These are phyloP conservation scores for Gentiana macrophylla DNA, from an alignment of 257 asterid species.

Conservation along the genomic window DNA sequence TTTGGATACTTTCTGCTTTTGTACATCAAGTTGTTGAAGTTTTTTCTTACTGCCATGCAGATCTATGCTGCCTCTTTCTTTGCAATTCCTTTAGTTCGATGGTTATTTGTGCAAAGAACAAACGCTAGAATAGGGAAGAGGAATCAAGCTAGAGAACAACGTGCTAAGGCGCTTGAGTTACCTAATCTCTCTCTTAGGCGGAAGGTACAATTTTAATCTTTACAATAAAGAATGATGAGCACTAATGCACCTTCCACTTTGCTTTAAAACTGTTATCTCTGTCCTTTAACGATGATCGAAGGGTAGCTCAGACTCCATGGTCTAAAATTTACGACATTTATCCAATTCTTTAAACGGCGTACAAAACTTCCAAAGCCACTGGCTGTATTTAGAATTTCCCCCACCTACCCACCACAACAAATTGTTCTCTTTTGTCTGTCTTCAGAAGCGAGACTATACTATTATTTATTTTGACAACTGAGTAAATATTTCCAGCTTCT, in stretches of 20 bases:
- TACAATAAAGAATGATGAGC: no score
- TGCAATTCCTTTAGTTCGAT: constrained; percentile 75
- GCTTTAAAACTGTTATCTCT: no score
- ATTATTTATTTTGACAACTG: background rate
- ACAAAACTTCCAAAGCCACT: no score
- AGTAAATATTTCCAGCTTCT: constrained; percentile 40
- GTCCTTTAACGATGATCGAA: no score
- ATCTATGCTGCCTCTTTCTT: constrained; percentile 94
- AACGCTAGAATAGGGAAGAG: constrained; percentile 58
- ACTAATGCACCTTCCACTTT: no score
- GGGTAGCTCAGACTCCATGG: no score
- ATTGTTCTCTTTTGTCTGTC: no score
- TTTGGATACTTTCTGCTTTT: background rate
- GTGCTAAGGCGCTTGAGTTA: constrained; percentile 58
- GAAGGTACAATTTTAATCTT: constrained; percentile 43
- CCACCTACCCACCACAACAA: no score
- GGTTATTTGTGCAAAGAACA: constrained; percentile 55
- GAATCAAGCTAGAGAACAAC: constrained; percentile 56
- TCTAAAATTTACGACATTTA: no score
- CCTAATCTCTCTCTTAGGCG: constrained; percentile 68
- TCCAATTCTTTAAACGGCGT: no score
- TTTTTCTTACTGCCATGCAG: constrained; percentile 33
- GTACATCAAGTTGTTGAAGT: background rate
- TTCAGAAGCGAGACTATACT: no score
- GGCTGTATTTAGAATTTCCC: no score